Conservation (phyloP, 2,329 filamentous ascomycete genomes). For the Metarhizium humberi region DNA sequence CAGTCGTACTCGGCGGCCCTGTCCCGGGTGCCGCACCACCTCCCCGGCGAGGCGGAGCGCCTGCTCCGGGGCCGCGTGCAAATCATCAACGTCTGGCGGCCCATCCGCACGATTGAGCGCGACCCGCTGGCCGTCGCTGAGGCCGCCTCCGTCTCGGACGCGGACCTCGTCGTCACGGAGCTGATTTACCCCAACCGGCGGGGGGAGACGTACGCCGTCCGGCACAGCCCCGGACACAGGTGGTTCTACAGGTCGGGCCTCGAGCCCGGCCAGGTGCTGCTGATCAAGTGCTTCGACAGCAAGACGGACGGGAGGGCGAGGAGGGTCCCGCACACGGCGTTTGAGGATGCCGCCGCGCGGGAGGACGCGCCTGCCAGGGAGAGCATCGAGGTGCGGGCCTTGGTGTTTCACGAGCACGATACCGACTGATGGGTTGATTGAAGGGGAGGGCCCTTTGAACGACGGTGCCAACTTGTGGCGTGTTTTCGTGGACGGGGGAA, state of each 20-base stretch:
- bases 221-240: conserved; percentile 29
- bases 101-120: conserved; percentile 38
- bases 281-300: conserved; percentile 55
- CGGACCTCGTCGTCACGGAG: conserved; percentile 37
- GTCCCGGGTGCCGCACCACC: conserved; percentile 27
- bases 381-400: conserved; percentile 47
- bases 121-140: conserved; percentile 47
- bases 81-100: conserved; percentile 46
- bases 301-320: conserved; percentile 44
- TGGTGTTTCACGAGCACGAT: conserved; percentile 32
- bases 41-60: conserved; percentile 33
- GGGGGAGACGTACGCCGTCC: conserved; percentile 40
- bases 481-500: no score
- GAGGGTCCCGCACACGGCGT: conserved; percentile 46
- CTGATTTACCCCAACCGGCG: conserved; percentile 41
- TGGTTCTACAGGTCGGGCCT: conserved; percentile 46
- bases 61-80: conserved; percentile 37
- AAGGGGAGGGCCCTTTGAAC: no score
- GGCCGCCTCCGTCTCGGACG: conserved; percentile 37
- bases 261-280: conserved; percentile 41
- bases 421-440: background rate
- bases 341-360: conserved; percentile 32
- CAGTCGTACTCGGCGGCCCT: conserved; percentile 40
- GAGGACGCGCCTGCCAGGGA: conserved; percentile 40
- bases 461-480: no score